These are phyloP conservation scores for Hyphodiscus sp. DNA, from an alignment of 2,329 filamentous ascomycete genomes.

Conservation along the genomic window DNA sequence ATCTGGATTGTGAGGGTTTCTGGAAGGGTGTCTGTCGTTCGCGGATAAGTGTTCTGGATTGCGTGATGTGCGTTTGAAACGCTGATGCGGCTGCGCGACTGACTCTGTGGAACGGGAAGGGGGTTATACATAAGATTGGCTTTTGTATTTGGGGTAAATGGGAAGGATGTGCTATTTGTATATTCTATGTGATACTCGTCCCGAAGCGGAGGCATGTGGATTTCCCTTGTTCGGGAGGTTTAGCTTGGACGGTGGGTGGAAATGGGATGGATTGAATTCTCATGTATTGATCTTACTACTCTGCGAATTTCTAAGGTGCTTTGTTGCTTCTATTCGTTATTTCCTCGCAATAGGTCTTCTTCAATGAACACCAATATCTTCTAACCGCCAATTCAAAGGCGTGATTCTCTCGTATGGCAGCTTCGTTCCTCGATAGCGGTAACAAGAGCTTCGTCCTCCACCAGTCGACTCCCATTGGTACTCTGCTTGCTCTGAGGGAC, in stretches of 20 bases:
- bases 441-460: conserved; percentile 1
- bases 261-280: too few species aligned
- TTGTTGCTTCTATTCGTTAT: too few species aligned
- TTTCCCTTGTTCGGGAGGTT: too few species aligned
- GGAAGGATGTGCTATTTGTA: too few species aligned
- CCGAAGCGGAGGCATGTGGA: too few species aligned
- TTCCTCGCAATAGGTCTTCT: too few species aligned
- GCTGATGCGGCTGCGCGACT: neutral
- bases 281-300: too few species aligned
- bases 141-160: neutral
- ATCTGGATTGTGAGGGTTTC: neutral
- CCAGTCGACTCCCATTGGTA: conserved; percentile 14
- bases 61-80: neutral
- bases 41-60: neutral
- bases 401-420: neutral
- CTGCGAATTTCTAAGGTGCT: too few species aligned
- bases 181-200: too few species aligned
- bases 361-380: too few species aligned
- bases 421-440: neutral
- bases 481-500: conserved; percentile 29
- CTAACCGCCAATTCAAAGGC: neutral
- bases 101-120: neutral
- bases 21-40: neutral
- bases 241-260: too few species aligned
- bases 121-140: neutral